These are phyloP conservation scores for Simmondsia chinensis DNA, from an alignment of 148 eudicot species.

Conservation along the genomic window DNA sequence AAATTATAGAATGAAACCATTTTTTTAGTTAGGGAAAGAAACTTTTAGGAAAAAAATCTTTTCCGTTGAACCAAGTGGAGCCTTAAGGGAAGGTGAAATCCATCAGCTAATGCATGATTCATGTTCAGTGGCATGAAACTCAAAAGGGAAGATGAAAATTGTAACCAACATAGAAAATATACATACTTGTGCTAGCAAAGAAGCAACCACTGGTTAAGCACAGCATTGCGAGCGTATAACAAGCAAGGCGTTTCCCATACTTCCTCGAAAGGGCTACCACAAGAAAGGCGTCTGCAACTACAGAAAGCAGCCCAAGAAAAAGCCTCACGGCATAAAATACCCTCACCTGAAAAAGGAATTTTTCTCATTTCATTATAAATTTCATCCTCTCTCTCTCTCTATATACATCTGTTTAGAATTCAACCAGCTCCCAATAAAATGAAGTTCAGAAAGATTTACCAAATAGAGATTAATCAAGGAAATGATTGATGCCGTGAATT, in stretches of 20 bases:
- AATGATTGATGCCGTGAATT: no score
- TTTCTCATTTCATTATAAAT: not conserved
- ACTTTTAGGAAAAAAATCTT: no score
- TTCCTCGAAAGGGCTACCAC: constrained; percentile 88
- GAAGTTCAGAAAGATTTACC: not conserved
- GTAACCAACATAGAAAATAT: not conserved
- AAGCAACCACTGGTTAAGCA: constrained; percentile 96
- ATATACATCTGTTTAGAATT: no score
- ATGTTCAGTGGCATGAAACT: not conserved
- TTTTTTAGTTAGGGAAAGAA: no score
- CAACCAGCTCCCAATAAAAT: no score
- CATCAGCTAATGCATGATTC: not conserved
- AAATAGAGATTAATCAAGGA: no score
- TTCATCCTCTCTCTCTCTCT: no score
- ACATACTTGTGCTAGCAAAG: constrained; percentile 93
- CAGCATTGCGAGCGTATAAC: constrained; percentile 83
- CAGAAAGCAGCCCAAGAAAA: constrained; percentile 80
- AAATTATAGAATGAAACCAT: no score
- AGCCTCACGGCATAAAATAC: constrained; percentile 90
- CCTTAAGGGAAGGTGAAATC: not conserved
- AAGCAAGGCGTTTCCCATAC: constrained; percentile 89
- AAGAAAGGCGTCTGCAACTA: constrained; percentile 69
- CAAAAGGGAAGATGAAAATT: not conserved
- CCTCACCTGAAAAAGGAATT: constrained; percentile 46
- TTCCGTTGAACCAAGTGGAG: no score